A percentile compares a stretch with the other conserved stretches of the same genome.
Conservation (phyloP, 306 rosid species). For the Begonia peltatifolia region DNA sequence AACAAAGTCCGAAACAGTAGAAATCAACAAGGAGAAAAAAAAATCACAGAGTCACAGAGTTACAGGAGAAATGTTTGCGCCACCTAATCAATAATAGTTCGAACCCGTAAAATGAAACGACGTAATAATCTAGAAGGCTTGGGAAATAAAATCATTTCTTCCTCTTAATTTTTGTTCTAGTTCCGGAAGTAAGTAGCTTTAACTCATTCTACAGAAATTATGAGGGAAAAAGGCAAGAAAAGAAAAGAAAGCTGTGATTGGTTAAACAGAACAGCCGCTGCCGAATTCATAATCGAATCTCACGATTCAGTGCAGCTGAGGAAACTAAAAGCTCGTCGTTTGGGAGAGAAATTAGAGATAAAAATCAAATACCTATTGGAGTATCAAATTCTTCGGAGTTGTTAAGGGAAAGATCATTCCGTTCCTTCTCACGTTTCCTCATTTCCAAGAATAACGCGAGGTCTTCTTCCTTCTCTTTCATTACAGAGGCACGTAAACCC, state of each 20-base stretch:
- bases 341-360: not conserved
- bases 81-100: not conserved
- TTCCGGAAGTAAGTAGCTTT: not conserved
- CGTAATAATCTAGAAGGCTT: not conserved
- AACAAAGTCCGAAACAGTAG: not conserved
- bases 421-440: conserved; percentile 67
- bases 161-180: not conserved
- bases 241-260: not conserved
- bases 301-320: not conserved
- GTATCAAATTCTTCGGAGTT: conserved; percentile 54
- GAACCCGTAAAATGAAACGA: not conserved
- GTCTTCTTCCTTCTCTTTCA: conserved; percentile 82
- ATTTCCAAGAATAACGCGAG: conserved; percentile 10
- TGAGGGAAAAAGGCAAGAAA: not conserved
- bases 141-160: not conserved
- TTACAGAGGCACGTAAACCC: conserved; percentile 22
- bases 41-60: not conserved
- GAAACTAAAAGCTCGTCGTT: conserved; percentile 7
- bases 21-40: not conserved
- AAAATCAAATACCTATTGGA: conserved; percentile 38
- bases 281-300: not conserved
- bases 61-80: not conserved
- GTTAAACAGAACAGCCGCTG: not conserved
- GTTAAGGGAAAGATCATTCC: conserved; percentile 67
- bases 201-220: no score